Base-by-base conservation (phyloP, 1,139 yeast species). In the Suhomyces coccinellae region DNA sequence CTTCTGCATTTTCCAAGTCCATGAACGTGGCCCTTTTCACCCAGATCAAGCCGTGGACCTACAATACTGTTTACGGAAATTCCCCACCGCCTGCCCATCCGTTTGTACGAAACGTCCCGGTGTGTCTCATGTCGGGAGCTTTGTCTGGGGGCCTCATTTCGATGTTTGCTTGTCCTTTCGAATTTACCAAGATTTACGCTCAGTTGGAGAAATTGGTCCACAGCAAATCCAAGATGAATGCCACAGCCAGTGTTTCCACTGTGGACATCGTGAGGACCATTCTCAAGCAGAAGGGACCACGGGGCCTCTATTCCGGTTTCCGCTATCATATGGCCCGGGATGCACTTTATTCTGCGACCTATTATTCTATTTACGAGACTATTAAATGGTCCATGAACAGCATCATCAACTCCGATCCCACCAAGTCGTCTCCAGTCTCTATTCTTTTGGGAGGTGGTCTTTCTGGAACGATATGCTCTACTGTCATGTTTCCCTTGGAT, bases 141-240 rank as follows among this genome's bases (percentile, higher is more conserved):
- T 52, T 80, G 1, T 82, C 95, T 0, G 96, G 96, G 2, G 79
- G 79, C 2, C 69, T 76, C 1, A 83, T 85, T 12, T 77, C 90
- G 2, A 42, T 80, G 5, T 79, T 86, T 59, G 87, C 95, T 3
- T 85, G 93, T 55, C 97, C 97, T 0, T 88, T 88, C 61, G 97
- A 88, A 61, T 81, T 87, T 62, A 83, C 93, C 40, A 89, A 89
- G 60, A 74, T 88, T 7, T 87, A 85, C 50, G 85, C 93, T 34
- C 96, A 89, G 61, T 78, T 88, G 55, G 71, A 81, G 54, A 59
- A 77, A 48, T 60, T 81, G 56, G 75, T 78, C 14, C 72, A 73
- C 50, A 51, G 43, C 44, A 62, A 51, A 41, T 60, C 57, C 35
- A 37, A 45, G 36, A 45, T 41, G 30, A 57, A 36, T 29, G 39